Evolutionary conservation across 768 basidiomycete species (phyloP).

Genomic region (Lactarius evosmus): DNA sequence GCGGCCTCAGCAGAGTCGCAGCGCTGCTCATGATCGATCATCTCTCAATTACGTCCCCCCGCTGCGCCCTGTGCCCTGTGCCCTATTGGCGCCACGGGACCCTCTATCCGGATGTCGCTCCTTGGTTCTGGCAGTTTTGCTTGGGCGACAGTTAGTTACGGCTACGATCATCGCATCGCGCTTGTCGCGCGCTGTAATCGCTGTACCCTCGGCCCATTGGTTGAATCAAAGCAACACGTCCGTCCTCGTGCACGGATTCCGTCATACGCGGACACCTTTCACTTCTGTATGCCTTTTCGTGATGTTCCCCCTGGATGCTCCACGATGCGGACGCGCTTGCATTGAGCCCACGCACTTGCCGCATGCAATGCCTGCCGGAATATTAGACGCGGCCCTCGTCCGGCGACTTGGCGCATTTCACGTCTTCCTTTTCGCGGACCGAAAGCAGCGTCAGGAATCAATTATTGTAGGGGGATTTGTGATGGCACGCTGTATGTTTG

Average conservation of each 20-base stretch:
- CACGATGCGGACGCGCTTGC: neutral
- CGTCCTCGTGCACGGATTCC: neutral
- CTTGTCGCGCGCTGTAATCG: slow-evolving; percentile 1
- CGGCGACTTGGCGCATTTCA: neutral
- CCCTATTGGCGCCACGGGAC: neutral
- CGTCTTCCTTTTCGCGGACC: too few relatives aligned
- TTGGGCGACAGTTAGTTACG: neutral
- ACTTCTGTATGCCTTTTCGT: neutral
- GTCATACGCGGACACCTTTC: neutral
- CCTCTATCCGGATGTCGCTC: too few relatives aligned
- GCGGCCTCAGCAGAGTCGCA: neutral
- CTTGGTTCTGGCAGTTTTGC: neutral
- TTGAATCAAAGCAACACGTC: neutral
- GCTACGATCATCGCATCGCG: neutral
- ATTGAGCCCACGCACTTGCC: neutral
- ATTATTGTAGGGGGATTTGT: too few relatives aligned
- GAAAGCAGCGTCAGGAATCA: too few relatives aligned
- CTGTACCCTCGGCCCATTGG: neutral
- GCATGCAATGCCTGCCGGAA: neutral
- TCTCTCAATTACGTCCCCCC: neutral
- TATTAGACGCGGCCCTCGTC: neutral
- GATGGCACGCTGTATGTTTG: neutral
- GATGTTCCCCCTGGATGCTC: neutral
- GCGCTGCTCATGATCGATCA: neutral
- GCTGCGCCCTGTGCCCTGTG: neutral